Conservation (phyloP, 2,329 filamentous ascomycete genomes). For the Zymoseptoria crescenta region DNA sequence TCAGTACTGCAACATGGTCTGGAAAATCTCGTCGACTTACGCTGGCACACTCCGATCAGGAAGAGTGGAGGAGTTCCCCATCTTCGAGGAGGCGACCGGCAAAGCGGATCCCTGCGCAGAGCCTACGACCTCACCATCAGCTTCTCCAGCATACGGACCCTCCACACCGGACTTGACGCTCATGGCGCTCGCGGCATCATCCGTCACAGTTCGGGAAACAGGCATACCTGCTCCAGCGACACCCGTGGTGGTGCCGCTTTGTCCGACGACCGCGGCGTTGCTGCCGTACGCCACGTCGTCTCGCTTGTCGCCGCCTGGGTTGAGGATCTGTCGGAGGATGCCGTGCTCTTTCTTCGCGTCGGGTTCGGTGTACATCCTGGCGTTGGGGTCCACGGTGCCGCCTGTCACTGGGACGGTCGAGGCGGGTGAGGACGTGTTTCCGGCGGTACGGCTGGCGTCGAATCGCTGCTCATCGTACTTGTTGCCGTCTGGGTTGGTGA, state of each 20-base stretch:
- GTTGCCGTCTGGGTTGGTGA: conserved; percentile 15
- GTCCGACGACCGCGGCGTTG: conserved; percentile 10
- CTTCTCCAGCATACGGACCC: conserved; percentile 2
- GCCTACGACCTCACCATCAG: neutral
- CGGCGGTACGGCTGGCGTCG: conserved; percentile 9
- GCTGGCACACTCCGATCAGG: neutral
- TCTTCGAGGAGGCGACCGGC: neutral
- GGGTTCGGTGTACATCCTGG: conserved; percentile 6
- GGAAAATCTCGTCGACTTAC: neutral
- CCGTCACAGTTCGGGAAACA: neutral
- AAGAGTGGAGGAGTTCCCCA: neutral
- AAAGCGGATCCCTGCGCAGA: neutral
- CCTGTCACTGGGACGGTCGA: neutral
- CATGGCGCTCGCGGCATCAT: neutral
- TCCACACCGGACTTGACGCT: conserved; percentile 4
- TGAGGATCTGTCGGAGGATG: conserved; percentile 16
- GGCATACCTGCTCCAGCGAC: conserved; percentile 4
- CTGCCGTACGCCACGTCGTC: conserved; percentile 17
- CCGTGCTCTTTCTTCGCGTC: conserved; percentile 12
- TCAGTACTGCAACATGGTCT: neutral
- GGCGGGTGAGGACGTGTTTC: neutral
- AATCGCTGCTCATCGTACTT: conserved; percentile 17
- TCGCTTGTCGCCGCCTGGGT: conserved; percentile 20
- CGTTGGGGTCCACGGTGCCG: conserved; percentile 4
- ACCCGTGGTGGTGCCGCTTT: neutral